Percentiles rank a stretch among this genome's conserved stretches.
phyloP scores from a whole-genome alignment of 768 basidiomycete species.

The Omphalotus guepiniiformis region DNA sequence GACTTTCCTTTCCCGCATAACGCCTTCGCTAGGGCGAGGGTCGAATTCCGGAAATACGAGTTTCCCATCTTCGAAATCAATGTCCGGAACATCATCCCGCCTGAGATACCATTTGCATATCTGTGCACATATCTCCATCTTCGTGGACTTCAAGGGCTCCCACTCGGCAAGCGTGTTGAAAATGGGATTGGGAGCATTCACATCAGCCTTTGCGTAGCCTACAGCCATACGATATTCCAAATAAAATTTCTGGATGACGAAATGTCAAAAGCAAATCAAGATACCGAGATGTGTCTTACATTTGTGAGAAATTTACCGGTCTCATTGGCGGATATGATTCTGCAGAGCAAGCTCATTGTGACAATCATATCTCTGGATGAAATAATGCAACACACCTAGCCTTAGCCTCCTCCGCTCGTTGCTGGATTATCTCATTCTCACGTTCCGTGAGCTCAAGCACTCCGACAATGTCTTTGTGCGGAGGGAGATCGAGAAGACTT shows the following conservation, averaged over 20 bases:
- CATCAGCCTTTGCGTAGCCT: conserved; percentile 6
- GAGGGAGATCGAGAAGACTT: too few relatives aligned
- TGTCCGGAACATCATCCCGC: background rate
- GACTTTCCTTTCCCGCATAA: background rate
- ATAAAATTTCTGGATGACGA: conserved; percentile 14
- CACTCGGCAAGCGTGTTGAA: conserved; percentile 14
- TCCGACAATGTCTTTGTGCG: conserved; percentile 15
- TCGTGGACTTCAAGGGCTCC: conserved; percentile 13
- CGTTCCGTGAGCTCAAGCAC: background rate
- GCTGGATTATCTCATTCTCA: background rate
- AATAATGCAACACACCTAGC: background rate
- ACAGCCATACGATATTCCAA: conserved; percentile 12
- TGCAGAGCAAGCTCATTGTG: too few relatives aligned
- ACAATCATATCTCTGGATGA: too few relatives aligned
- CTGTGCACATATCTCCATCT: conserved; percentile 12
- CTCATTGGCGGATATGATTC: background rate
- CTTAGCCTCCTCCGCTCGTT: background rate
- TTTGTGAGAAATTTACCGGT: background rate
- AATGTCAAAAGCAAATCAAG: background rate
- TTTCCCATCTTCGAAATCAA: background rate
- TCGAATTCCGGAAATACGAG: background rate
- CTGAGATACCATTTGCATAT: conserved; percentile 6
- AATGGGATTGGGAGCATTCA: background rate
- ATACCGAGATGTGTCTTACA: background rate
- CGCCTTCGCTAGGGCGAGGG: background rate